phyloP scores from a whole-genome alignment of 1,284 basidiomycete genomes.

The Leccinum fallax region DNA sequence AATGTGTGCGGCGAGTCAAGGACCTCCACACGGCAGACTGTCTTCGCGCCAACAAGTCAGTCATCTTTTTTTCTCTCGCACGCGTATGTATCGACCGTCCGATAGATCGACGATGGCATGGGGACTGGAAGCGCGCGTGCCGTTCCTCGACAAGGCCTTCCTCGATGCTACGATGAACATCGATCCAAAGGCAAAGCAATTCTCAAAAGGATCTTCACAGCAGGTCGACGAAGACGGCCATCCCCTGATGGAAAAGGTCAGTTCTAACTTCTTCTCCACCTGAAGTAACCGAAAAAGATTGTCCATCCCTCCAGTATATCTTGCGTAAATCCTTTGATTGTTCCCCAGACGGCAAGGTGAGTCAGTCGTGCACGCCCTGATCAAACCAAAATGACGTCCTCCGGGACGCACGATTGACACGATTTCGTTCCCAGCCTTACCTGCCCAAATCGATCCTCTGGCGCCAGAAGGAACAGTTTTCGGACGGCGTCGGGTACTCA shows the following conservation, averaged over 20 bases:
- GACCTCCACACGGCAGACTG: constrained; percentile 98
- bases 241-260: constrained; percentile 92
- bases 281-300: background rate
- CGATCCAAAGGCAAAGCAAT: constrained; percentile 89
- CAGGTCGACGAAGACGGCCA: constrained; percentile 81
- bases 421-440: constrained; percentile 67
- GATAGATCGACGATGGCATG: constrained; percentile 97
- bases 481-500: constrained; percentile 98
- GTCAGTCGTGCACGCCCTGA: constrained; percentile 5
- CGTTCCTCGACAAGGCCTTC: constrained; percentile 98
- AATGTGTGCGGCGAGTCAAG: constrained; percentile 94
- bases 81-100: constrained; percentile 3
- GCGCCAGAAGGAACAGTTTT: constrained; percentile 99
- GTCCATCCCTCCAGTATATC: constrained; percentile 73
- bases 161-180: constrained; percentile 93
- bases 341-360: constrained; percentile 79
- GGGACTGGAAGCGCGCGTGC: constrained; percentile 98
- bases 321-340: constrained; percentile 97
- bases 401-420: constrained; percentile 1
- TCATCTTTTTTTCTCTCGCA: background rate
- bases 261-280: background rate
- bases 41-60: constrained; percentile 95
- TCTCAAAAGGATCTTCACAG: constrained; percentile 81
- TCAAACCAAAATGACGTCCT: background rate
- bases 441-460: constrained; percentile 94